Percentiles rank a stretch among this genome's conserved stretches.
phyloP scores from a whole-genome alignment of 768 basidiomycete genomes.

The Mycena venus region DNA sequence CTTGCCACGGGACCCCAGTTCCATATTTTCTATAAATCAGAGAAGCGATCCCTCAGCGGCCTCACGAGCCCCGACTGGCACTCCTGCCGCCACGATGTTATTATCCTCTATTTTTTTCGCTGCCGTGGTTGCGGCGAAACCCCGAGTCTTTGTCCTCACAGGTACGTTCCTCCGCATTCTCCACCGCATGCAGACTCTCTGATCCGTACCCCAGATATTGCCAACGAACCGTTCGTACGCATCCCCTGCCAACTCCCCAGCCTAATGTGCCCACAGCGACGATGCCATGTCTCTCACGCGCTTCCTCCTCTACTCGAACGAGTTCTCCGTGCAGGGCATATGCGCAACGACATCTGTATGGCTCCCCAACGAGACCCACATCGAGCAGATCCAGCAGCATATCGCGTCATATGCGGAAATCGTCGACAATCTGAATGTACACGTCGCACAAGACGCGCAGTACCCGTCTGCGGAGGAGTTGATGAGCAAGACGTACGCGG shows the following conservation, averaged over 20 bases:
- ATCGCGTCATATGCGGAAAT: slow-evolving; percentile 20
- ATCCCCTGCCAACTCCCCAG: too few species aligned
- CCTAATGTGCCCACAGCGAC: background rate
- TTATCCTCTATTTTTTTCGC: background rate
- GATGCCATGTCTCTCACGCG: slow-evolving; percentile 28
- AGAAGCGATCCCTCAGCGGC: too few species aligned
- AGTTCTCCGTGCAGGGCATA: slow-evolving; percentile 25
- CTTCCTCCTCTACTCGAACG: slow-evolving; percentile 27
- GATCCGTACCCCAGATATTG: background rate
- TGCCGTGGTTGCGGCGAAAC: background rate
- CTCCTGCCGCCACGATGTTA: too few species aligned
- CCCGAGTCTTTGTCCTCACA: background rate
- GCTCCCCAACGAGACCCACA: slow-evolving; percentile 20
- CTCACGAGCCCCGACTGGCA: too few species aligned
- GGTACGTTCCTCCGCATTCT: background rate
- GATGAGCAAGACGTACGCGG: slow-evolving; percentile 1
- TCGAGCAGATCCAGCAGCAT: slow-evolving; percentile 12
- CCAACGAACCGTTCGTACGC: slow-evolving; percentile 6
- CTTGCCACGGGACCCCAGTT: too few species aligned
- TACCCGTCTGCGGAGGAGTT: slow-evolving; percentile 23
- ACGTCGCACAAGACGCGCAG: slow-evolving; percentile 8
- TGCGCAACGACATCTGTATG: slow-evolving; percentile 30
- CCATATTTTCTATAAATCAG: too few species aligned
- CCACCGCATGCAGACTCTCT: background rate
- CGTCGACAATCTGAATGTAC: slow-evolving; percentile 21